phyloP scores from a whole-genome alignment of 371 early-diverging fungal genomes.

The Entomophthora muscae region DNA sequence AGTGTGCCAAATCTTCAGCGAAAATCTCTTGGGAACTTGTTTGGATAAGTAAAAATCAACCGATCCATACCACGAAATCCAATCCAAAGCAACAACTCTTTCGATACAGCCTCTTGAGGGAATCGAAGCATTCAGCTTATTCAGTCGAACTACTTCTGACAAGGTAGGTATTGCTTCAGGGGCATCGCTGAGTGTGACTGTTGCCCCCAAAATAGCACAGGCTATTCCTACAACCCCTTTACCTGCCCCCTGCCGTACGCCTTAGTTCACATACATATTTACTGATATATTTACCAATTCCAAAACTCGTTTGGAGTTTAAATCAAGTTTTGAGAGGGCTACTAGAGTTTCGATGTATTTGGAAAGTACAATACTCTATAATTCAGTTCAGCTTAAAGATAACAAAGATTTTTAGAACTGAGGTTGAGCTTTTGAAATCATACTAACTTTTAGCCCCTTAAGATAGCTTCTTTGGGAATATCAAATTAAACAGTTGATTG shows the following conservation, averaged over 20 bases:
- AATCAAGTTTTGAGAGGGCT: conserved; percentile 2
- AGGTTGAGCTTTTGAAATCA: too few species aligned
- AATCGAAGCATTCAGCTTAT: conserved; percentile 9
- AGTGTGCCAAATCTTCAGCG: background rate
- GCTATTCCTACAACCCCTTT: conserved; percentile 17
- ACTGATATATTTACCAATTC: conserved; percentile 12
- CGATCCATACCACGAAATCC: background rate
- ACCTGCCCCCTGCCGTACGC: conserved; percentile 13
- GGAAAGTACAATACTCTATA: conserved; percentile 14
- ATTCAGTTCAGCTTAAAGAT: too few species aligned
- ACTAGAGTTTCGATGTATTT: conserved; percentile 16
- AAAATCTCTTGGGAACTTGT: background rate
- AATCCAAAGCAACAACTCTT: background rate
- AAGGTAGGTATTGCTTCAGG: conserved; percentile 9
- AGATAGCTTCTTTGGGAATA: too few species aligned
- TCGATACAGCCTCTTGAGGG: conserved; percentile 10
- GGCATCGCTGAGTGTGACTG: conserved; percentile 14
- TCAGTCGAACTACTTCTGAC: conserved; percentile 10
- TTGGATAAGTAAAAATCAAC: background rate
- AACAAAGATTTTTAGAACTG: too few species aligned
- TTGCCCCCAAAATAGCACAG: conserved; percentile 11
- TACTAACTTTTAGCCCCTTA: too few species aligned
- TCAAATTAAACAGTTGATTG: too few species aligned
- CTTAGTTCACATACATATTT: background rate
- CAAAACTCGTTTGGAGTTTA: conserved; percentile 11